These are phyloP conservation scores for Penicillium taxi DNA, from an alignment of 495 filamentous ascomycete genomes.

Conservation along the genomic window DNA sequence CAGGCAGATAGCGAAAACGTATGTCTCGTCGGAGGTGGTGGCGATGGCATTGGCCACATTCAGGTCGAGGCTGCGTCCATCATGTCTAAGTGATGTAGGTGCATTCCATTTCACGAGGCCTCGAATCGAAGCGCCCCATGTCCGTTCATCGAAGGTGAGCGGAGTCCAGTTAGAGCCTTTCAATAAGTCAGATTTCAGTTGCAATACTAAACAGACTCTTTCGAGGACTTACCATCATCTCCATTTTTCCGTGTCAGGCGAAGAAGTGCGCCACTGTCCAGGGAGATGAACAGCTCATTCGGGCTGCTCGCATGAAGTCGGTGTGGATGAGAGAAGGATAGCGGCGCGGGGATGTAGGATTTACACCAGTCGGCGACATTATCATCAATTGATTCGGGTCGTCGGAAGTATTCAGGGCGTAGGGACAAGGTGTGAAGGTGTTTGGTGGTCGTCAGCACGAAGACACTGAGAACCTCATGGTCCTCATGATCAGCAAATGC, in stretches of 20 bases:
- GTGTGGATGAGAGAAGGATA: constrained; percentile 73
- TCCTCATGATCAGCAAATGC: constrained; percentile 72
- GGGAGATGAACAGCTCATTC: constrained; percentile 66
- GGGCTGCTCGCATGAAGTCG: constrained; percentile 65
- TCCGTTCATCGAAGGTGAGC: constrained; percentile 66
- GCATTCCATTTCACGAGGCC: constrained; percentile 64
- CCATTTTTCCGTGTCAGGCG: constrained; percentile 57
- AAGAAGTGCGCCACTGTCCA: constrained; percentile 76
- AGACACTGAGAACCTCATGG: constrained; percentile 70
- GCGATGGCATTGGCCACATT: constrained; percentile 56
- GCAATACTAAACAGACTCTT: neutral
- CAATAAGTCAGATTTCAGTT: constrained; percentile 2
- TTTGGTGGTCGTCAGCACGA: constrained; percentile 68
- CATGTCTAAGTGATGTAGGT: constrained; percentile 55
- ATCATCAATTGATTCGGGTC: constrained; percentile 56
- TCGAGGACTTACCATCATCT: constrained; percentile 51
- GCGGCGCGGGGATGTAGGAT: constrained; percentile 56
- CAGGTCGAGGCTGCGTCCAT: constrained; percentile 57
- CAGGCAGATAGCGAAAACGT: constrained; percentile 76
- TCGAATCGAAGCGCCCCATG: constrained; percentile 66
- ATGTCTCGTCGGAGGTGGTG: constrained; percentile 54
- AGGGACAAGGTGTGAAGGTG: constrained; percentile 74
- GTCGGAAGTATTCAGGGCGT: constrained; percentile 71
- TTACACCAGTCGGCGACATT: constrained; percentile 71
- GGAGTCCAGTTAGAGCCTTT: constrained; percentile 67